Base-by-base conservation (phyloP, 73 alveolate genomes). In the Symbiodinium natans region DNA sequence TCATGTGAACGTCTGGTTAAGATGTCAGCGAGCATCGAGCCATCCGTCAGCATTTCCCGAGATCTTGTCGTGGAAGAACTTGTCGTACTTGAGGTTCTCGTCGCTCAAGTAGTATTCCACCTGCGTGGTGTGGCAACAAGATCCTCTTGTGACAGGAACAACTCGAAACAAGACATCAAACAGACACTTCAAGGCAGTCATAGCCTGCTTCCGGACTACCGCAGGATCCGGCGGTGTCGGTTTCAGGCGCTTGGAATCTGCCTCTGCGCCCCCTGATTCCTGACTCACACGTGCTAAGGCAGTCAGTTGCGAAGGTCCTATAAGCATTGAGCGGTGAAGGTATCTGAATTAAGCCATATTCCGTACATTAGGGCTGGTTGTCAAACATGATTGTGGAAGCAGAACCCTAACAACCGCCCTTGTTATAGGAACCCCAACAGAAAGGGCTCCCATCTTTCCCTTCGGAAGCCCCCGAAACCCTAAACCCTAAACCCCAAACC, bases 61-160 rank as follows among this genome's bases (percentile, higher is more conserved):
- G 41, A 99, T 99, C 98, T 99, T 93, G 38, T 99, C 99, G 43
- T 99, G 99, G 99, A 99, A 99, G 99, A 99, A 99, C 99, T 94
- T 99, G 99, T 99, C 99, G 82, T 85, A 98, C 74, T 93, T 83
- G 93, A 99, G 99, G 98, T 94, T 99, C 93, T 99, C 99, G 80
- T 99, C 99, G 31, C 99, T 99, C 86, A 99, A 85, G 99, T 99
- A 99, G 99, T 99, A 99, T 93, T 99, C 99, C 27, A 99, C 94
- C 99, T 99, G 99, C 90, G 92, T 73, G 8, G 34, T n/a, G 19
- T 52, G 10, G 19, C 19, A 19, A 19, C 27, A 52, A 19, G 71
- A 19, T 52, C 10, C 27, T 13, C 71, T 13, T 52, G 27, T 36
- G 21, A 1, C 23, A 17, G 23, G 21, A 71, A 23, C 71, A 31